Percentiles rank a stretch among this genome's conserved stretches.
These are phyloP conservation scores for Trifolium subterraneum DNA, from an alignment of 306 rosid species.

Conservation along the genomic window DNA sequence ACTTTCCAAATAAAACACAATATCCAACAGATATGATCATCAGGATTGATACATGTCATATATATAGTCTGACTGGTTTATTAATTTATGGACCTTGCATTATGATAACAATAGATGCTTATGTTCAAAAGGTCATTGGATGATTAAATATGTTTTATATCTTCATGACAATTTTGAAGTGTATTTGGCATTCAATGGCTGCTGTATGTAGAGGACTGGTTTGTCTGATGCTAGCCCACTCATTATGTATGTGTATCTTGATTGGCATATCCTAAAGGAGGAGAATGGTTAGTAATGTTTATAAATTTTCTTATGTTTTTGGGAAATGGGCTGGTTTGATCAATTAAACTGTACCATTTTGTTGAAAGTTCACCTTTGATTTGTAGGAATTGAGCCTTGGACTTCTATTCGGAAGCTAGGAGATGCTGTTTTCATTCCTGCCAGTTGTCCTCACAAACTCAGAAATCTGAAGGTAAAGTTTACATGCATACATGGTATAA, in stretches of 20 bases:
- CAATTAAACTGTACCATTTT: not conserved
- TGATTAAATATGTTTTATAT: not conserved
- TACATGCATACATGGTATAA: not conserved
- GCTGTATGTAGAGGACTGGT: not conserved
- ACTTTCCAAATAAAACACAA: not conserved
- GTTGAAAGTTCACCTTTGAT: not conserved
- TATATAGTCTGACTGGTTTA: slow-evolving; percentile 4
- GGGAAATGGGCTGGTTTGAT: not conserved
- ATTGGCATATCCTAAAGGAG: slow-evolving; percentile 49
- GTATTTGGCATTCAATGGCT: not conserved
- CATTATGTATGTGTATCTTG: not conserved
- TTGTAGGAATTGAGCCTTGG: slow-evolving; percentile 57
- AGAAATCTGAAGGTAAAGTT: slow-evolving; percentile 48
- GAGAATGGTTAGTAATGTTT: slow-evolving; percentile 66
- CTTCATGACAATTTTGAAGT: not conserved
- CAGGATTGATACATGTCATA: not conserved
- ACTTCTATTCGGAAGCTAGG: slow-evolving; percentile 47
- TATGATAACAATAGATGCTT: not conserved
- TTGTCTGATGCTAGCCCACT: not conserved
- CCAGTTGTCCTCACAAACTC: slow-evolving; percentile 51
- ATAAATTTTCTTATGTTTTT: not conserved
- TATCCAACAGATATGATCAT: not conserved
- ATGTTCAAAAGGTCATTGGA: not conserved
- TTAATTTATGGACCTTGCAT: slow-evolving; percentile 6
- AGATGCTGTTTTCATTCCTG: slow-evolving; percentile 50